Base-by-base conservation (phyloP, 108 stramenopile species). In the Mayamaea pseudoterrestris region DNA sequence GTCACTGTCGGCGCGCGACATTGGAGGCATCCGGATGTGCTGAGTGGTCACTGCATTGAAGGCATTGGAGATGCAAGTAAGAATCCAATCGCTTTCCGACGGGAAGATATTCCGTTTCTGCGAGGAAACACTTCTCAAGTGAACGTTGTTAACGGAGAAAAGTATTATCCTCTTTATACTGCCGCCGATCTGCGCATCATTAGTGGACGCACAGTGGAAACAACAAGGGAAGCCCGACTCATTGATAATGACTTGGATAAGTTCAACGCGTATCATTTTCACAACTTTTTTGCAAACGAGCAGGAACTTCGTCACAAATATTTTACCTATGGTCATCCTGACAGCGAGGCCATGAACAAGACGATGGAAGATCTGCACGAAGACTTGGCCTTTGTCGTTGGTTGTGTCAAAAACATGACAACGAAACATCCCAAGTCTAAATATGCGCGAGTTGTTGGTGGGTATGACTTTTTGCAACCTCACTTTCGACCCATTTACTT, bases 271-370 rank as follows among this genome's bases (percentile, higher is more conserved):
- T 76, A 57, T 68, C 74, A 76, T 41, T 66, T 76, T 29, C 75
- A 76, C 41, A 76, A 76, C 28, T 72, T 69, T 35, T 69, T 76
- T 53, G 39, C 16, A 11, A 36, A 28, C 9, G 37, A 29, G 11
- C 24, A 58, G 26, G 62, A 57, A 18, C 50, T 68, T 5, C 63
- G 66, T 30, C 9, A 30, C 46, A 76, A 76, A 34, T 71, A 76
- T 49, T 25, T 32, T 1, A 76, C 74, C 5, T 76, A 68, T 47
- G 66, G 66, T 1, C 74, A 71, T 60, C 48, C 69, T n/a, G 44
- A n/a, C n/a, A n/a, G n/a, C n/a, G n/a, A n/a, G n/a, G n/a, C n/a
- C n/a, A n/a, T n/a, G n/a, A n/a, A n/a, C n/a, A n/a, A n/a, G n/a
- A n/a, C n/a, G n/a, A n/a, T n/a, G n/a, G n/a, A n/a, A n/a, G n/a